Percentiles rank a stretch among this genome's conserved stretches.
These are phyloP conservation scores for Physcomitrellopsis africana DNA, from an alignment of 225 moss, liverwort and hornwort genomes.

Conservation along the genomic window DNA sequence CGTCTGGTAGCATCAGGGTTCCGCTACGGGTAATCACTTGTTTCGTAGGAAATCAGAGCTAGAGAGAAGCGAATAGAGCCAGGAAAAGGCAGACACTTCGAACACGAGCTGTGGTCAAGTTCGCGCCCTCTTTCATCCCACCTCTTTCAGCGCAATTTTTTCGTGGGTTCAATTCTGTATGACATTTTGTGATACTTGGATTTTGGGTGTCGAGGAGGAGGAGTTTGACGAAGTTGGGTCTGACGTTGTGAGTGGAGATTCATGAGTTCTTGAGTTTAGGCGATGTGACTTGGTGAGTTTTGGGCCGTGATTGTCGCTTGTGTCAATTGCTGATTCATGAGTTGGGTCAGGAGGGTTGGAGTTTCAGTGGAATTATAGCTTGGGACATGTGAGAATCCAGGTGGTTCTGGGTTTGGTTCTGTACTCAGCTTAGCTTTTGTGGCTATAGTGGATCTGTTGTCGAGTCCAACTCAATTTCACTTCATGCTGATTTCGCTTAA, in stretches of 20 bases:
- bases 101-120: too few relatives aligned
- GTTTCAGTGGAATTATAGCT: neutral
- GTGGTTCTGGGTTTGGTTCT: neutral
- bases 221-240: neutral
- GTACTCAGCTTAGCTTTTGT: conserved; percentile 1
- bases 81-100: too few relatives aligned
- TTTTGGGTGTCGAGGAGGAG: neutral
- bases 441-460: neutral
- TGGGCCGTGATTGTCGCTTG: neutral
- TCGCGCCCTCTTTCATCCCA: too few relatives aligned
- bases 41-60: too few relatives aligned
- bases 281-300: neutral
- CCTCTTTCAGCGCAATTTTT: too few relatives aligned
- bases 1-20: too few relatives aligned
- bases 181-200: neutral
- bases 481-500: neutral
- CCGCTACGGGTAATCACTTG: too few relatives aligned
- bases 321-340: neutral
- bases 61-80: too few relatives aligned
- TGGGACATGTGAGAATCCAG: neutral
- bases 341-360: neutral
- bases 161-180: too few relatives aligned
- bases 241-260: neutral
- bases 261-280: neutral
- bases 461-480: conserved; percentile 11